Base-by-base conservation (phyloP, 371 early-diverging fungal genomes). In the Lichtheimia corymbifera region DNA sequence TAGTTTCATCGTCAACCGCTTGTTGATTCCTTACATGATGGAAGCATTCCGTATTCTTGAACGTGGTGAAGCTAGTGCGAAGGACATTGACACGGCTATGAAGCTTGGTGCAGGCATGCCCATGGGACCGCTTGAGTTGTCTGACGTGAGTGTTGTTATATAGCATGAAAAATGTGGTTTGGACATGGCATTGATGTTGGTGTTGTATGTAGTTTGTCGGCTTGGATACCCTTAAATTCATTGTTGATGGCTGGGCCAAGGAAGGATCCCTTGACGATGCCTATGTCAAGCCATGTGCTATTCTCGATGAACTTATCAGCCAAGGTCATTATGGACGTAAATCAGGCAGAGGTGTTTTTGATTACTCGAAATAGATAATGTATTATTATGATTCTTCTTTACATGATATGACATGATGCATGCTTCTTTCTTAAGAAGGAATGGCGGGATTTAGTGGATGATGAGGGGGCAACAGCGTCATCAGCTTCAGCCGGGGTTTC, bases 71-170 rank as follows among this genome's bases (percentile, higher is more conserved):
- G 97, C 97, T 3, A 79, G 87, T 20, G 78, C 88, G 52, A 76
- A 88, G 67, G 98, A 98, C 69, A 88, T 98, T 47, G 98, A 98
- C 69, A 89, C 86, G 27, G 97, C 96, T 40, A 98, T 98, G 98
- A 97, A 96, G 76, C 88, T 97, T 51, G 98, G 98, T 60, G 96
- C 97, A 50, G 98, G 97, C 35, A 96, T 96, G 85, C 98, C 97
- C 3, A 97, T 98, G 97, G 98, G 98, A 17, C 97, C 98, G 15
- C 90, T 97, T 64, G 94, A 96, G 79, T 85, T 97, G 41, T 84
- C 89, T 53, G 98, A 97, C 72, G 88, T 89, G 80, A 67, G 91
- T 78, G 18, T 43, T 25, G 5, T 50, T 14, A 24, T 47, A 12
- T 22, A 42, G 1, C 7, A 53, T n/a, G 5, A 30, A 13, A 42